Evolutionary conservation across 306 rosid genomes (phyloP).

Genomic region (Cajanus cajan): DNA sequence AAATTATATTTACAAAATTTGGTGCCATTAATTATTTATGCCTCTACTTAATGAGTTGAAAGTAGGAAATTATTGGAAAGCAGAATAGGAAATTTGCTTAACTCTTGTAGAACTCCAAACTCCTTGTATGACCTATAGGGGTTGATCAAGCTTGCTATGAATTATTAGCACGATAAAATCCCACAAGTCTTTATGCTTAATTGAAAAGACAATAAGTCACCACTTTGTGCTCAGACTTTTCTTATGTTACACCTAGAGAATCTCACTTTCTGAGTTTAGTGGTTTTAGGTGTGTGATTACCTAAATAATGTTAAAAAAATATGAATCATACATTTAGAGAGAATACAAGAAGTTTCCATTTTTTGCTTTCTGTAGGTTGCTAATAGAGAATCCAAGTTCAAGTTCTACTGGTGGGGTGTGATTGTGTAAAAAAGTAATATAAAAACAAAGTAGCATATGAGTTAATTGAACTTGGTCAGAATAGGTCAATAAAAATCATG

Average conservation of each 20-base stretch:
- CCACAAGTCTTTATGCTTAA: not conserved
- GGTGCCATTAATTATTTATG: not conserved
- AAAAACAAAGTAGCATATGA: not conserved
- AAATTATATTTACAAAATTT: not conserved
- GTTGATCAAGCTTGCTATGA: not conserved
- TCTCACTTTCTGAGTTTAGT: not conserved
- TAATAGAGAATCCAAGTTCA: not conserved
- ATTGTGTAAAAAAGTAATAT: not conserved
- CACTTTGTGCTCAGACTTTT: not conserved
- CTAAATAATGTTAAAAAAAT: not conserved
- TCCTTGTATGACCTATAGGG: not conserved
- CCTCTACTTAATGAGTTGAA: not conserved
- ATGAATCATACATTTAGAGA: not conserved
- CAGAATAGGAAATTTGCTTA: not conserved
- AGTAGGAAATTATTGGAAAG: not conserved
- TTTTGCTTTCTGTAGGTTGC: not conserved
- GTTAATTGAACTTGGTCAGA: conserved; percentile 4
- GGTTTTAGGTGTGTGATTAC: not conserved
- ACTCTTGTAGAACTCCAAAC: too few species aligned
- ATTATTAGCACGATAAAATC: not conserved
- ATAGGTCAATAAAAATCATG: not conserved
- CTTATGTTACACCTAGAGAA: not conserved
- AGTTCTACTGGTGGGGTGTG: not conserved
- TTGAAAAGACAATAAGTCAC: not conserved
- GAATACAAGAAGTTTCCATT: not conserved